Percentiles rank a stretch among this genome's conserved stretches.
These are phyloP conservation scores for Salix suchowensis DNA, from an alignment of 345 rosid species.

Conservation along the genomic window DNA sequence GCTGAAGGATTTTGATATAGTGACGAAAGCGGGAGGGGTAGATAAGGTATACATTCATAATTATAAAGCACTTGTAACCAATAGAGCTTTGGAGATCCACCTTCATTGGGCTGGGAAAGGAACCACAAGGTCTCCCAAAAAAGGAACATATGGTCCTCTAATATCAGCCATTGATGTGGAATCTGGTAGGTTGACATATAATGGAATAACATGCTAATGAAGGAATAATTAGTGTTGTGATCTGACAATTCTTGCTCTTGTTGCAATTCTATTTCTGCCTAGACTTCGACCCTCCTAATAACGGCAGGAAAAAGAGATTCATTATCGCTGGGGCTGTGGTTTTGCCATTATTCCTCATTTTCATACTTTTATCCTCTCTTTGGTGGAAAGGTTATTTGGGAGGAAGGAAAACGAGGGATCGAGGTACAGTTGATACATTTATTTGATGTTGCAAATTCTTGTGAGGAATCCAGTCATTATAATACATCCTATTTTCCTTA, in stretches of 20 bases:
- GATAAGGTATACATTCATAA: background rate
- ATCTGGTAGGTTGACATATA: slow-evolving; percentile 2
- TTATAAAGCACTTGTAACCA: background rate
- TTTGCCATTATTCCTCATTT: slow-evolving; percentile 7
- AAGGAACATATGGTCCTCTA: slow-evolving; percentile 22
- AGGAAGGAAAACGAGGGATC: background rate
- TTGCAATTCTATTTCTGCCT: background rate
- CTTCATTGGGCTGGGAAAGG: slow-evolving; percentile 27
- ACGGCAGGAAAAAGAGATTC: slow-evolving; percentile 2
- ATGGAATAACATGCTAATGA: too few species aligned
- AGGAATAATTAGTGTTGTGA: too few species aligned
- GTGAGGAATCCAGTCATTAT: too few species aligned
- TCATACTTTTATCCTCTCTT: slow-evolving; percentile 11
- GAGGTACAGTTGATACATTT: background rate
- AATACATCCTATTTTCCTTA: too few species aligned
- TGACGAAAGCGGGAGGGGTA: background rate
- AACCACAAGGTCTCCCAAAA: slow-evolving; percentile 9
- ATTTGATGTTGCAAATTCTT: background rate
- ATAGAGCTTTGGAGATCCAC: slow-evolving; percentile 15
- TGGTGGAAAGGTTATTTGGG: slow-evolving; percentile 21
- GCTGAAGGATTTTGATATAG: slow-evolving; percentile 18
- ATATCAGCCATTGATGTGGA: slow-evolving; percentile 21
- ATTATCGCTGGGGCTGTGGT: slow-evolving; percentile 12
- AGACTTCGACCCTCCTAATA: slow-evolving; percentile 14
- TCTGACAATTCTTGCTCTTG: background rate